These are phyloP conservation scores for Epichloe uncinata DNA, from an alignment of 2,329 filamentous ascomycete species.

Conservation along the genomic window DNA sequence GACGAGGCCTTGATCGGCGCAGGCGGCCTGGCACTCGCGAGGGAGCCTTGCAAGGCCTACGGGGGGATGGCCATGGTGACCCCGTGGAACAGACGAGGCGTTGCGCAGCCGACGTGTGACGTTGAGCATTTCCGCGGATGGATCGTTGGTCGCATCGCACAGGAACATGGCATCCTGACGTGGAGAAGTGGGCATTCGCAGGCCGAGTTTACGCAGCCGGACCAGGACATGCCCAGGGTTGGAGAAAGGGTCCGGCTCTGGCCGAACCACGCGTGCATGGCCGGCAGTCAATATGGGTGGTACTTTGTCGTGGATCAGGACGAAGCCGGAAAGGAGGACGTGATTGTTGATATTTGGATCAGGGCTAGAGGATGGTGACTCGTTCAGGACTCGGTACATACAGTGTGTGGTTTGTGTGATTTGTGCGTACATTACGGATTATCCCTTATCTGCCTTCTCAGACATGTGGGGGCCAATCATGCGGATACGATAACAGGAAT, in stretches of 20 bases:
- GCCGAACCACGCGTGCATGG: slow-evolving; percentile 73
- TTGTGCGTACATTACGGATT: too few species aligned
- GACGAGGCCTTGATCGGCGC: slow-evolving; percentile 57
- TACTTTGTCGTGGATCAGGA: slow-evolving; percentile 62
- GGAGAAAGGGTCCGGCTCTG: slow-evolving; percentile 59
- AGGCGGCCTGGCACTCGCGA: slow-evolving; percentile 55
- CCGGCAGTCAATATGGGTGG: slow-evolving; percentile 56
- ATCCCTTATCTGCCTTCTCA: too few species aligned
- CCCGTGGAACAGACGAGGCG: slow-evolving; percentile 34
- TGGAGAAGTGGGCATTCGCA: slow-evolving; percentile 31
- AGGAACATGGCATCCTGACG: slow-evolving; percentile 63
- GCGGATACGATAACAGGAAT: too few species aligned
- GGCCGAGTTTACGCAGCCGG: slow-evolving; percentile 10
- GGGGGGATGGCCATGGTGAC: slow-evolving; percentile 57
- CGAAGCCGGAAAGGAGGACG: slow-evolving; percentile 36
- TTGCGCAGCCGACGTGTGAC: slow-evolving; percentile 14
- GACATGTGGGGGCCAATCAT: too few species aligned
- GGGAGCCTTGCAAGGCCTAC: slow-evolving; percentile 63
- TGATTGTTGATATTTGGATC: slow-evolving; percentile 61
- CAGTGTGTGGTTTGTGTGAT: too few species aligned
- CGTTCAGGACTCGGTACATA: too few species aligned
- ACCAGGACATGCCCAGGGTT: slow-evolving; percentile 29
- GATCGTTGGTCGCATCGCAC: slow-evolving; percentile 58
- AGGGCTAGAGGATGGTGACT: slow-evolving; percentile 15
- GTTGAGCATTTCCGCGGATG: slow-evolving; percentile 37